These are phyloP conservation scores for Tuber borchii DNA, from an alignment of 495 filamentous ascomycete species.

Conservation along the genomic window DNA sequence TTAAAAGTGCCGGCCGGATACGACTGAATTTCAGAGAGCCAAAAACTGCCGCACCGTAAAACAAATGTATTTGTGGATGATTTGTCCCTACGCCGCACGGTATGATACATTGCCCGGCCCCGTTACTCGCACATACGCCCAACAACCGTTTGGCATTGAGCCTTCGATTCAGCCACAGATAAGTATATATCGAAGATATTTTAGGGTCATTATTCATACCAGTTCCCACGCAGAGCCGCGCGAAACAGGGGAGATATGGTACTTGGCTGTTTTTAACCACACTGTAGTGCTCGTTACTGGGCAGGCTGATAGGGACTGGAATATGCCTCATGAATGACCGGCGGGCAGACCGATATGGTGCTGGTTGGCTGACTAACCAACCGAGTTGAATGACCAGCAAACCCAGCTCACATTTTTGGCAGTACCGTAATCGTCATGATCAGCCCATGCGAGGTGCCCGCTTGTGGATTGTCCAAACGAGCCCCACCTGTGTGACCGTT, in stretches of 20 bases:
- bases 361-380: neutral
- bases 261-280: neutral
- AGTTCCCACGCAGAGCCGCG: neutral
- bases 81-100: neutral
- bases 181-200: neutral
- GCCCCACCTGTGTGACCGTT: neutral
- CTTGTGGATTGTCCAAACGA: neutral
- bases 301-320: neutral
- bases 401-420: neutral
- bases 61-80: neutral
- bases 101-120: neutral
- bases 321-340: neutral
- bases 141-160: neutral
- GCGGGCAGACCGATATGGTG: neutral
- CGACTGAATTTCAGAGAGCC: neutral
- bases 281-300: neutral
- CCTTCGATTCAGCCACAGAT: neutral
- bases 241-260: neutral
- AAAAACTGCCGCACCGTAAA: neutral
- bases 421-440: neutral
- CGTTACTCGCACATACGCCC: neutral
- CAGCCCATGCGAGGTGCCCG: neutral
- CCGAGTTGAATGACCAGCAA: neutral
- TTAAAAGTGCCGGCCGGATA: neutral
- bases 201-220: neutral